Conservation (phyloP, 495 filamentous ascomycete species). For the Sabuloglossum arenarium region DNA sequence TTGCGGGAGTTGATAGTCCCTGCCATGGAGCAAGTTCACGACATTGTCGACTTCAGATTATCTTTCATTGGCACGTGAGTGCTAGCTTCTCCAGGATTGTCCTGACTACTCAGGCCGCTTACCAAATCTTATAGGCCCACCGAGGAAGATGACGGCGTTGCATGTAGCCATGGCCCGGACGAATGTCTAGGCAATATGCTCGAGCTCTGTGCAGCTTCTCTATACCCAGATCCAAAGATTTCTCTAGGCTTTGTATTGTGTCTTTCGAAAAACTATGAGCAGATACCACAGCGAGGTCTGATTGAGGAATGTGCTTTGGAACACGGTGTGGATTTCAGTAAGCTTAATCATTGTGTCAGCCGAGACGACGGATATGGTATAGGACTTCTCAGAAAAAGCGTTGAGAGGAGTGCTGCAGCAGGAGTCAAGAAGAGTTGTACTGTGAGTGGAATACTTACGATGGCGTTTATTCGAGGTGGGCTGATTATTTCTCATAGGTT, state of each 20-base stretch:
- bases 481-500: slow-evolving; percentile 3
- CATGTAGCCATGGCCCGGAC: slow-evolving; percentile 69
- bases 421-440: slow-evolving; percentile 76
- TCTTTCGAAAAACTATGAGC: slow-evolving; percentile 43
- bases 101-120: neutral
- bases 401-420: slow-evolving; percentile 41
- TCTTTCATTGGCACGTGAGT: slow-evolving; percentile 73
- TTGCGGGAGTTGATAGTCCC: slow-evolving; percentile 64
- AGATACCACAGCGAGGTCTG: slow-evolving; percentile 53
- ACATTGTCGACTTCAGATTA: slow-evolving; percentile 77
- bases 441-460: slow-evolving; percentile 19
- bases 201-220: slow-evolving; percentile 65
- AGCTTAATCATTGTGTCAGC: slow-evolving; percentile 62
- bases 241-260: slow-evolving; percentile 87
- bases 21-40: slow-evolving; percentile 56
- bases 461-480: neutral
- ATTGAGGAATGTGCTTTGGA: slow-evolving; percentile 73
- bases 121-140: slow-evolving; percentile 10
- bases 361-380: slow-evolving; percentile 42
- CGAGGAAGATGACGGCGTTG: slow-evolving; percentile 35
- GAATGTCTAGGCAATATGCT: slow-evolving; percentile 94
- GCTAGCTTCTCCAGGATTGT: neutral
- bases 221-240: slow-evolving; percentile 64
- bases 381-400: slow-evolving; percentile 52
- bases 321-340: slow-evolving; percentile 68